phyloP scores from a whole-genome alignment of 2,329 filamentous ascomycete genomes.

The Truncatella angustata region DNA sequence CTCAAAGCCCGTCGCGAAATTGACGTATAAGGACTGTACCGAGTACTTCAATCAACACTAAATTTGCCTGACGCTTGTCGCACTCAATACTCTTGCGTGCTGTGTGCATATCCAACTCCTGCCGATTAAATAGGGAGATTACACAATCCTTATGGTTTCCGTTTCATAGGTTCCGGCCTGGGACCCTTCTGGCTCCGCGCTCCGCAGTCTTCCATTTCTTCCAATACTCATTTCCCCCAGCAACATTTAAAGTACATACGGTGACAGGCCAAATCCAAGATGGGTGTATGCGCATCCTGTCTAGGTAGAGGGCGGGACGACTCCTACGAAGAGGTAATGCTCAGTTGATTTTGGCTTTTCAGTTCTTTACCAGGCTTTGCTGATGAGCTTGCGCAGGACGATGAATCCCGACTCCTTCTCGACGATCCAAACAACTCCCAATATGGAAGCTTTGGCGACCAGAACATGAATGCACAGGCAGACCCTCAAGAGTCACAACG shows the following conservation, averaged over 20 bases:
- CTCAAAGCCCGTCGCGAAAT: not conserved
- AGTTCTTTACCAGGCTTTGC: not conserved
- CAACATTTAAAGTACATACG: conserved; percentile 5
- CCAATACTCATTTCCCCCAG: conserved; percentile 5
- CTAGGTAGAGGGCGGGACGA: conserved; percentile 51
- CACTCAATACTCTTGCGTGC: not conserved
- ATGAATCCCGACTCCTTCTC: conserved; percentile 58
- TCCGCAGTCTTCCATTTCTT: conserved; percentile 18
- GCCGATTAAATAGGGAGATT: conserved; percentile 31
- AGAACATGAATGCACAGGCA: conserved; percentile 51
- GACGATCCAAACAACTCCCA: conserved; percentile 58
- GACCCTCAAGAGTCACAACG: conserved; percentile 62
- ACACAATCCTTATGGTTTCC: conserved; percentile 30
- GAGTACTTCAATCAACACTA: not conserved
- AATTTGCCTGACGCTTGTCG: not conserved
- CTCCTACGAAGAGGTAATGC: conserved; percentile 53
- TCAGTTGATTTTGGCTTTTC: not conserved
- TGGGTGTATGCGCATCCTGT: conserved; percentile 63
- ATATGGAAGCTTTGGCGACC: conserved; percentile 63
- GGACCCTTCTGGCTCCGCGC: conserved; percentile 16
- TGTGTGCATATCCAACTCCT: conserved; percentile 26
- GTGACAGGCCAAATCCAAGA: conserved; percentile 26
- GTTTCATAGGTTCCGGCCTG: conserved; percentile 14
- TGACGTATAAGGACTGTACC: not conserved
- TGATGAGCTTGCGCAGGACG: conserved; percentile 38